phyloP scores from a whole-genome alignment of 495 filamentous ascomycete genomes.

The Terfezia boudieri region DNA sequence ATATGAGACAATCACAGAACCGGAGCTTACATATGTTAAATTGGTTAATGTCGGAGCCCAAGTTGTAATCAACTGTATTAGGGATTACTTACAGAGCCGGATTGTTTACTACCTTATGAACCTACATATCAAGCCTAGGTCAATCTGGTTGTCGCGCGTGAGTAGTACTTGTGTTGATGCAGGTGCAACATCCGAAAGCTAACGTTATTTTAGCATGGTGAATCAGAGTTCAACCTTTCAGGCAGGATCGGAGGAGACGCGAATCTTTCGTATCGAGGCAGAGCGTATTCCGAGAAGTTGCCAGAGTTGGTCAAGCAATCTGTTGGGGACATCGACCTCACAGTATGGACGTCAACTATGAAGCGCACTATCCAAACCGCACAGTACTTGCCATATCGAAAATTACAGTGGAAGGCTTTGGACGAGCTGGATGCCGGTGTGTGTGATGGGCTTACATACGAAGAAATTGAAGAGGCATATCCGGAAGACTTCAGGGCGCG shows the following conservation, averaged over 20 bases:
- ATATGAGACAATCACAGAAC: conserved; percentile 80
- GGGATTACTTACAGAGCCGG: conserved; percentile 85
- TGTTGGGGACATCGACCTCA: conserved; percentile 40
- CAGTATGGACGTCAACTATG: conserved; percentile 92
- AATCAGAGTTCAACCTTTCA: conserved; percentile 70
- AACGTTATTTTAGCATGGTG: conserved; percentile 47
- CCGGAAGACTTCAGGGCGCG: conserved; percentile 86
- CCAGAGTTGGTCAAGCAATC: conserved; percentile 63
- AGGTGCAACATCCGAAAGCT: conserved; percentile 1
- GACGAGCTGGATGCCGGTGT: conserved; percentile 94
- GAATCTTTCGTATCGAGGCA: conserved; percentile 60
- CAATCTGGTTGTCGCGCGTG: conserved; percentile 91
- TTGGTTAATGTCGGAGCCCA: conserved; percentile 88
- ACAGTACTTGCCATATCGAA: conserved; percentile 62
- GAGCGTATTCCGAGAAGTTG: conserved; percentile 61
- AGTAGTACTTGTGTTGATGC: conserved; percentile 16
- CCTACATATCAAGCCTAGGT: conserved; percentile 87
- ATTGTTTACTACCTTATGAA: conserved; percentile 98
- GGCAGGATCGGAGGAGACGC: conserved; percentile 87
- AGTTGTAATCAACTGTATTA: conserved; percentile 91
- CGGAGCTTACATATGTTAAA: conserved; percentile 75
- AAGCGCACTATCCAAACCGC: conserved; percentile 84
- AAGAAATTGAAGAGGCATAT: conserved; percentile 71
- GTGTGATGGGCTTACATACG: conserved; percentile 87
- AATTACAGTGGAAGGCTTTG: conserved; percentile 93